phyloP scores from a whole-genome alignment of 768 basidiomycete genomes.

The Candolleomyces eurysporus region DNA sequence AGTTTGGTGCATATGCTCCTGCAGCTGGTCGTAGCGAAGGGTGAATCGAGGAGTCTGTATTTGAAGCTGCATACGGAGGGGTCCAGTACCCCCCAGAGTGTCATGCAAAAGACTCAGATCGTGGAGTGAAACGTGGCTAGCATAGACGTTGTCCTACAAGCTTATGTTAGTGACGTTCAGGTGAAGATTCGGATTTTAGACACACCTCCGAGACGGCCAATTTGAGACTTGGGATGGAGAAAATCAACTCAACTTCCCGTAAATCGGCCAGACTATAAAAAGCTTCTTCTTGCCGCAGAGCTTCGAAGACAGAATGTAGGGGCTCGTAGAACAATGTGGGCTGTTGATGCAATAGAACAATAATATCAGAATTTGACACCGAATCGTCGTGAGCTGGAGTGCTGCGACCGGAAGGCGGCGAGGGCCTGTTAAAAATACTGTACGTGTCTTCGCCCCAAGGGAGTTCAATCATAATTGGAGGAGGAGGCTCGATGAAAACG shows the following conservation, averaged over 20 bases:
- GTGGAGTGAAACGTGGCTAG: slow-evolving; percentile 68
- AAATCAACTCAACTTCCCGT: slow-evolving; percentile 57
- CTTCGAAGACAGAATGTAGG: slow-evolving; percentile 65
- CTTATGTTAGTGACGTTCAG: background rate
- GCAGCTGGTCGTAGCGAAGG: slow-evolving; percentile 59
- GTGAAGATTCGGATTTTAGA: background rate
- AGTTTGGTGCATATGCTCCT: slow-evolving; percentile 48
- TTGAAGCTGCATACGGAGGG: slow-evolving; percentile 57
- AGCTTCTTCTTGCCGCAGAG: slow-evolving; percentile 61
- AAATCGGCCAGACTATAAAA: slow-evolving; percentile 46
- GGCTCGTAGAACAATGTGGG: slow-evolving; percentile 81
- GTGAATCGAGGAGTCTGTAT: slow-evolving; percentile 58
- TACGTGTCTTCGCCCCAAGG: slow-evolving; percentile 40
- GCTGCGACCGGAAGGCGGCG: slow-evolving; percentile 53
- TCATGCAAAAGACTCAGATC: slow-evolving; percentile 72
- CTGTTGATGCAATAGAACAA: slow-evolving; percentile 56
- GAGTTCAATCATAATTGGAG: slow-evolving; percentile 35
- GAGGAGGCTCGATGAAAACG: slow-evolving; percentile 74
- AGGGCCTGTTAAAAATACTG: slow-evolving; percentile 36
- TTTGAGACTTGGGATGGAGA: slow-evolving; percentile 72
- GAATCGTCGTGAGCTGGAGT: slow-evolving; percentile 13
- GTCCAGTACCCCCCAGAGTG: slow-evolving; percentile 57
- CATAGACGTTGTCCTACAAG: slow-evolving; percentile 63
- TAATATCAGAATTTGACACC: slow-evolving; percentile 16
- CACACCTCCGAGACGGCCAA: slow-evolving; percentile 65